phyloP scores from a whole-genome alignment of 345 rosid genomes.

The Lepidium didymum region DNA sequence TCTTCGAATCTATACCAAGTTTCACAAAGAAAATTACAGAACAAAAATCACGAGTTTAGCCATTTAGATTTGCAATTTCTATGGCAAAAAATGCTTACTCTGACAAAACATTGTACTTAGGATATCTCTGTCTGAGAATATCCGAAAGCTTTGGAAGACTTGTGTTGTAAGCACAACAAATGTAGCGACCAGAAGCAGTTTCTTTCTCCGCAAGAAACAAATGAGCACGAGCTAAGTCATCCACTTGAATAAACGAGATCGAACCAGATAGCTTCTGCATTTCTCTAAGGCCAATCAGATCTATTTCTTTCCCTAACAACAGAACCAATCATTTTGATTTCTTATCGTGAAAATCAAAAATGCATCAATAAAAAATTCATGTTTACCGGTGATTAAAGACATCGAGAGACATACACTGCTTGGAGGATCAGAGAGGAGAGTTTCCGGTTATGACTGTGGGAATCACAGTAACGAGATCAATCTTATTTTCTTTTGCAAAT shows the following conservation, averaged over 20 bases:
- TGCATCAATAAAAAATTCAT: not conserved
- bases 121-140: slow-evolving; percentile 59
- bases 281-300: slow-evolving; percentile 50
- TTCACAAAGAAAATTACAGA: not conserved
- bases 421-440: slow-evolving; percentile 51
- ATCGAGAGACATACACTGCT: slow-evolving; percentile 49
- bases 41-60: not conserved
- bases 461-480: slow-evolving; percentile 63
- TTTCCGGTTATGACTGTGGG: slow-evolving; percentile 67
- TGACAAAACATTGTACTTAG: slow-evolving; percentile 50
- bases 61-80: not conserved
- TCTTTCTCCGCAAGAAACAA: slow-evolving; percentile 72
- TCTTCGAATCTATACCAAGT: slow-evolving; percentile 71
- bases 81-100: slow-evolving; percentile 44
- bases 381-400: slow-evolving; percentile 58
- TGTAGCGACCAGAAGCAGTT: slow-evolving; percentile 74
- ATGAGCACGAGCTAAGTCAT: slow-evolving; percentile 79
- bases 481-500: slow-evolving; percentile 57
- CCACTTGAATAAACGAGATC: slow-evolving; percentile 66
- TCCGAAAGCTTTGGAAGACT: slow-evolving; percentile 55
- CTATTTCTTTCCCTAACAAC: no score
- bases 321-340: no score
- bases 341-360: not conserved
- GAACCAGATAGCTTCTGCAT: slow-evolving; percentile 92
- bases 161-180: slow-evolving; percentile 60